Evolutionary conservation across 176 grass and related monocot genomes (phyloP), one percentile per base, ranked within the genome.

Genomic region (Rhynchospora pubera): DNA sequence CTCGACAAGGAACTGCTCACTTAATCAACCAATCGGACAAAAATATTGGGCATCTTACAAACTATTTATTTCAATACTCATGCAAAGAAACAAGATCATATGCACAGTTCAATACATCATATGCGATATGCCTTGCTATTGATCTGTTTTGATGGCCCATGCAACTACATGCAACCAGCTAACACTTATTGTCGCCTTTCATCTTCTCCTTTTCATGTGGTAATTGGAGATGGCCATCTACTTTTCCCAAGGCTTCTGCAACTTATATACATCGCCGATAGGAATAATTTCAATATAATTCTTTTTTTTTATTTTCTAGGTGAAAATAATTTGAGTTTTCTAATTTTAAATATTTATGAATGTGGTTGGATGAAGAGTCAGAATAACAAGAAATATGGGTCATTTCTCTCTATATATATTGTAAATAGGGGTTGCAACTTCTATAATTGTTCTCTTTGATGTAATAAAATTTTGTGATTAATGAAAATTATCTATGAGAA

Each of bases 71-170:
- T n/a, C 11, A 14, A 73, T 73, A 19, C 68, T 16, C n/a, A 48
- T 44, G 44, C n/a, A 72, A 72, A 71, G 44, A 21, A 72, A 72
- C 68, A 72, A 72, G 43, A 72, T 23, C 44, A 11, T 32, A 66
- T 66, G 13, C 16, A 66, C 14, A 66, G 63, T 34, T 57, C 1
- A 57, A 0, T 65, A 23, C 62, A 65, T 65, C 62, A 32, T 64
- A 64, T n/a, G n/a, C n/a, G n/a, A n/a, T n/a, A n/a, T 73, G 45
- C 45, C 45, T 73, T 43, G 10, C 69, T 73, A 73, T 45, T 71
- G 23, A 34, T 47, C 43, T 23, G 18, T 71, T 72, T 68, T 68
- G 65, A 74, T 24, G 45, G 44, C 69, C 69, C 46, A 26, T 52
- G 0, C 8, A 13, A 39, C 34, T 50, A 6, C 69, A 51, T 50